Base-by-base conservation (phyloP, 305 asterid genomes). In the Fraxinus velutina region DNA sequence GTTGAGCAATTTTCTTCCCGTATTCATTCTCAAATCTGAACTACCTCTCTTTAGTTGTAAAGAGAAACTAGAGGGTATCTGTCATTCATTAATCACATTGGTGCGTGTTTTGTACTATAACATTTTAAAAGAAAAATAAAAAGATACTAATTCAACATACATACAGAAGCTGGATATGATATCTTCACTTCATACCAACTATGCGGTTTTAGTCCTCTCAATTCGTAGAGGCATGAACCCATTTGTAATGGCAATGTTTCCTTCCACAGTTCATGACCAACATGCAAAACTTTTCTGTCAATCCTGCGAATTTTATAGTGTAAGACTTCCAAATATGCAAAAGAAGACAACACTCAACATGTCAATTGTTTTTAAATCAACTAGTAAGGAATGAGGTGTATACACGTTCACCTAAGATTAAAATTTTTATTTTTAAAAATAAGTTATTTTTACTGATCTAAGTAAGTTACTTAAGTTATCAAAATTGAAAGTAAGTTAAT, bases 121-220 rank as follows among this genome's bases (percentile, higher is more conserved):
- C 19, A 29, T 3, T 2, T 66, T 24, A 24, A 32, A 66, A 27
- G 68, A 42, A 30, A 3, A 24, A n/a, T 5, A 52, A 13, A 71
- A 4, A 33, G 78, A 86, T 76, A 70, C 60, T 50, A 73, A 80
- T 74, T 68, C 74, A 62, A 32, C 74, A 22, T 83, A 88, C 96
- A 88, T 93, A 92, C 97, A 85, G 97, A 92, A 89, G 97, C 97
- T 72, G 97, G 98, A 83, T 92, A 92, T 77, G 98, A 94, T 88
- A 94, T 92, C 92, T 92, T 92, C 89, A 94, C 93, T 92, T 94
- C 97, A 81, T 94, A 93, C 97, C 93, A 90, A 86, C 70, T 88
- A 66, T 87, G 81, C 27, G 93, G 90, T 84, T 68, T 90, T 83
- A 94, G 86, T 78, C 97, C 93, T 77, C 83, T 91, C 86, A 94